Percentiles rank a stretch among this genome's conserved stretches.
These are phyloP conservation scores for Mucor indicus DNA, from an alignment of 371 early-diverging fungal species.

Conservation along the genomic window DNA sequence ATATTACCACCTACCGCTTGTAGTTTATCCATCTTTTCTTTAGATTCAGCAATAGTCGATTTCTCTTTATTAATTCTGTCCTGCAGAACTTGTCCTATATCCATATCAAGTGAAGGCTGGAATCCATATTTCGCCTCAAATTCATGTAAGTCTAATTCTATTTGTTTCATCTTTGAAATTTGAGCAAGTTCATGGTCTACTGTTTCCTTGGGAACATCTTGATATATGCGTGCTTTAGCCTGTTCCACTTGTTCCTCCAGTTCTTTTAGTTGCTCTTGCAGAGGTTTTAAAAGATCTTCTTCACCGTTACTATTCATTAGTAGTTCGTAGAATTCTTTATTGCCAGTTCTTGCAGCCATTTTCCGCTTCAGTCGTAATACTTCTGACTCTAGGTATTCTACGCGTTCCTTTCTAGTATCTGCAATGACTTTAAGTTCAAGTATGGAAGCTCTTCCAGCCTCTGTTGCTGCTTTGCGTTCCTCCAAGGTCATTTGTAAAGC, in stretches of 20 bases:
- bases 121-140: conserved; percentile 20
- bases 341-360: conserved; percentile 15
- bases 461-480: conserved; percentile 17
- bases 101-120: conserved; percentile 8
- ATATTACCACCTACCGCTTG: conserved; percentile 9
- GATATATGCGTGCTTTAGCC: background rate
- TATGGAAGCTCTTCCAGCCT: conserved; percentile 16
- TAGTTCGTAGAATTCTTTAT: conserved; percentile 13
- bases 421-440: conserved; percentile 20
- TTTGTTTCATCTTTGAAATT: conserved; percentile 3
- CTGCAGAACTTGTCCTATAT: conserved; percentile 17
- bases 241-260: conserved; percentile 9
- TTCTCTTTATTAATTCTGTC: conserved; percentile 26
- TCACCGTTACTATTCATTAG: conserved; percentile 9
- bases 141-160: conserved; percentile 11
- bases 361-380: conserved; percentile 15
- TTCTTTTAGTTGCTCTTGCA: conserved; percentile 12
- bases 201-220: background rate
- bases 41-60: conserved; percentile 3
- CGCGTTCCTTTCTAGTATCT: conserved; percentile 31
- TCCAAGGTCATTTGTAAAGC: conserved; percentile 27
- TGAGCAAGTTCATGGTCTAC: conserved; percentile 4
- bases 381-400: conserved; percentile 17
- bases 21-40: conserved; percentile 7
- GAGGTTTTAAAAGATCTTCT: conserved; percentile 5